Evolutionary conservation across 2,329 filamentous ascomycete genomes (phyloP), one percentile per base, ranked within the genome.

Genomic region (Tolypocladium paradoxum): DNA sequence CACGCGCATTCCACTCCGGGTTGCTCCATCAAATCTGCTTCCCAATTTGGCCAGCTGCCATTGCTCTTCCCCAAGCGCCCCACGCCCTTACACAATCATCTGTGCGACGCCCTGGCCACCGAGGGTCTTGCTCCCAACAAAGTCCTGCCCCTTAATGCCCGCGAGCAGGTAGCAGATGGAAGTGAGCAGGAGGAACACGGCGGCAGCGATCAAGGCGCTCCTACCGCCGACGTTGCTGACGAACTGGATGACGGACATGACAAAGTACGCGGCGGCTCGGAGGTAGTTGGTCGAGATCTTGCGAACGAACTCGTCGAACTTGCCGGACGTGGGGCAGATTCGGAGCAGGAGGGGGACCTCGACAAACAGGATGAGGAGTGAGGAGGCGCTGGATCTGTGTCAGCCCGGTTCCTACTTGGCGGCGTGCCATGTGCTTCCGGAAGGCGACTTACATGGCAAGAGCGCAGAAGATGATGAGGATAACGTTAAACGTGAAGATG

Each of bases 211-310:
- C 69, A 99, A 74, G 65, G 84, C 89, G 50, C 85, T 88, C 11
- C 79, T 68, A 48, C 72, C 68, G 24, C 74, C 64, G 56, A 87
- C 77, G 58, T 91, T 74, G 68, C 89, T 95, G 55, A 95, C 74
- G 82, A 88, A 97, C 71, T 96, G 90, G 47, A 95, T 70, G 50
- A 85, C 66, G 62, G 83, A 87, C 87, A 97, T 92, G 67, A 82
- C 73, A 54, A 74, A 72, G 73, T 99, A 99, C 67, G 95, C 86
- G 54, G 76, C 87, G 22, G 92, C 92, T 72, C 93, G 90, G 85
- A 93, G 95, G 76, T 91, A 97, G 77, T 96, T 97, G 55, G 91
- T 95, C 58, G 90, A 90, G 76, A 99, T 88, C 65, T 82, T 85
- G 71, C 92, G 90, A 70, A 99, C 92, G 68, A 90, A 85, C 60